Percentiles rank a stretch among this genome's conserved stretches.
Evolutionary conservation across 2,329 filamentous ascomycete genomes (phyloP).

Genomic region (Trichothecium sympodiale): DNA sequence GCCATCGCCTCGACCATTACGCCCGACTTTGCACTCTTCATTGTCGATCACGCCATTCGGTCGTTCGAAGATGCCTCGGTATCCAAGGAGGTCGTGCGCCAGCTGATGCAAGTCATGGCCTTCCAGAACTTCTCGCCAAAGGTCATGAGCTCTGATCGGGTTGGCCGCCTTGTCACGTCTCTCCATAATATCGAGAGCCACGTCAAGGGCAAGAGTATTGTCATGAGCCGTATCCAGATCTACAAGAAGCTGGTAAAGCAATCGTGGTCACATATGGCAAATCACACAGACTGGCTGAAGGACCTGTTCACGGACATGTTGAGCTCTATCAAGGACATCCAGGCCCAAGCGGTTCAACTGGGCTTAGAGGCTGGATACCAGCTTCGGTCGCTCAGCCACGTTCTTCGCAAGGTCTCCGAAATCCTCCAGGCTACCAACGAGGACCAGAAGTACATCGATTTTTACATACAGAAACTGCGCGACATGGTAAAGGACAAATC

Average conservation of each 20-base stretch:
- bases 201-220: slow-evolving; percentile 68
- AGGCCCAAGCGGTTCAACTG: slow-evolving; percentile 61
- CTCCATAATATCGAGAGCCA: slow-evolving; percentile 64
- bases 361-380: slow-evolving; percentile 59
- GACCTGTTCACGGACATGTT: slow-evolving; percentile 76
- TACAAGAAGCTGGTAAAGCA: slow-evolving; percentile 70
- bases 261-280: slow-evolving; percentile 57
- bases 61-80: slow-evolving; percentile 56
- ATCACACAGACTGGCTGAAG: slow-evolving; percentile 67
- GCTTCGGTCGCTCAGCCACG: slow-evolving; percentile 56
- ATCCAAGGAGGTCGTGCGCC: slow-evolving; percentile 68
- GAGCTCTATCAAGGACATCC: slow-evolving; percentile 66
- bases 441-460: slow-evolving; percentile 56
- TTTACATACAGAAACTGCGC: slow-evolving; percentile 55
- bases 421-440: slow-evolving; percentile 39
- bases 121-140: slow-evolving; percentile 68
- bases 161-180: slow-evolving; percentile 57
- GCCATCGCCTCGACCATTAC: slow-evolving; percentile 60
- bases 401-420: slow-evolving; percentile 56
- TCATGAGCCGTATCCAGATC: slow-evolving; percentile 65
- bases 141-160: slow-evolving; percentile 61
- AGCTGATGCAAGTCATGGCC: slow-evolving; percentile 70
- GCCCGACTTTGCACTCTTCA: slow-evolving; percentile 67
- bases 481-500: slow-evolving; percentile 55
- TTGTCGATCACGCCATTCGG: slow-evolving; percentile 71